These are phyloP conservation scores for Eutrema heterophyllum DNA, from an alignment of 345 rosid species.

Conservation along the genomic window DNA sequence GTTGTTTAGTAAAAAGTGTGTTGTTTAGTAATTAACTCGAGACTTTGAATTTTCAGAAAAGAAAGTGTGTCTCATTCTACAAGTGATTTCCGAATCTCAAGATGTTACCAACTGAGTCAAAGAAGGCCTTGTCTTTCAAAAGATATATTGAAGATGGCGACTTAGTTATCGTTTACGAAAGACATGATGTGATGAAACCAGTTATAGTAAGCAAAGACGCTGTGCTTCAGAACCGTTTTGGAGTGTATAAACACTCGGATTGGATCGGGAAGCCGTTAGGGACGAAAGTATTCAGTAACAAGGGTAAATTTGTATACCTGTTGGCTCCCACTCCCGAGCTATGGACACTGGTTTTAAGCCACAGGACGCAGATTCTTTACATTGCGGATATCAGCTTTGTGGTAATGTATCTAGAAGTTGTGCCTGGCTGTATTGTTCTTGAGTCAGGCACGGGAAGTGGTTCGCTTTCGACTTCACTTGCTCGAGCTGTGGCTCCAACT, in stretches of 20 bases:
- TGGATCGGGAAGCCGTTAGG: conserved; percentile 97
- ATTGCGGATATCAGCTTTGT: conserved; percentile 88
- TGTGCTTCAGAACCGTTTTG: conserved; percentile 86
- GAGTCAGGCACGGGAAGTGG: conserved; percentile 98
- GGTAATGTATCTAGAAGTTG: conserved; percentile 72
- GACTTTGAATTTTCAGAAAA: neutral
- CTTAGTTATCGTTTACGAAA: conserved; percentile 76
- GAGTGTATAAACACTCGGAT: conserved; percentile 72
- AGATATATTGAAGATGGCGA: conserved; percentile 63
- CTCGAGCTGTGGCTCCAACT: conserved; percentile 82
- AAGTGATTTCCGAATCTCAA: conserved; percentile 46
- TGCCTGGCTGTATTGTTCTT: conserved; percentile 85
- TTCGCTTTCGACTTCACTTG: conserved; percentile 79
- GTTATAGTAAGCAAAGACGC: conserved; percentile 51
- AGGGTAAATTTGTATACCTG: conserved; percentile 75
- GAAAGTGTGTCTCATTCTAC: conserved; percentile 46
- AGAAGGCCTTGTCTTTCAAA: conserved; percentile 51
- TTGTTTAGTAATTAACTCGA: neutral
- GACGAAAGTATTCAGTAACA: conserved; percentile 82
- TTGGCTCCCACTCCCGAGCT: conserved; percentile 88
- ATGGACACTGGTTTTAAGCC: conserved; percentile 93
- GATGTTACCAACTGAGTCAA: conserved; percentile 58
- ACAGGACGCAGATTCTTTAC: conserved; percentile 94
- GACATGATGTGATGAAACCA: conserved; percentile 81
- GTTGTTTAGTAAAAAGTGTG: neutral